Conservation (phyloP, 73 alveolate genomes). For the Paramecium tetraurelia region DNA sequence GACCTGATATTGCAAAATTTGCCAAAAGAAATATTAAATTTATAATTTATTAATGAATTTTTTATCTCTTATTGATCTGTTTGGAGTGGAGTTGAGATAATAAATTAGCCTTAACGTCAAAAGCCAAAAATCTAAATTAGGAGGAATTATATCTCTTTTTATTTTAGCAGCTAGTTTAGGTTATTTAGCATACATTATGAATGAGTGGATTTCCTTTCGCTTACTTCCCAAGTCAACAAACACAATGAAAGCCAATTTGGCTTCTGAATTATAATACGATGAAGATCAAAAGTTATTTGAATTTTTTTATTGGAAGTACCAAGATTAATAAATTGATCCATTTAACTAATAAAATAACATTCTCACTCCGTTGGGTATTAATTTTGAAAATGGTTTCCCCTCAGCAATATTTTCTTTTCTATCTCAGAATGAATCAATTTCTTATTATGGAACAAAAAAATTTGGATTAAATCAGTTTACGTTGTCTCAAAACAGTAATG, state of each 20-base stretch:
- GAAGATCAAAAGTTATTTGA: neutral
- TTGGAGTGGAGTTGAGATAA: neutral
- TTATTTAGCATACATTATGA: neutral
- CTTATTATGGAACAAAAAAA: neutral
- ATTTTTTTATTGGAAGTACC: conserved; percentile 20
- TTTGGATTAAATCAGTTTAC: neutral
- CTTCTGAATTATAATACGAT: neutral
- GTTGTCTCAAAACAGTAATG: neutral
- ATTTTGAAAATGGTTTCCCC: neutral
- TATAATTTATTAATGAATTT: neutral
- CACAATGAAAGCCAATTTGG: neutral
- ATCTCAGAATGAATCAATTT: neutral
- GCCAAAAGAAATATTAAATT: neutral
- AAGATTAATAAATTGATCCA: neutral
- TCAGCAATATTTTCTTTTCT: neutral
- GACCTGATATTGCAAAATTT: too few relatives aligned
- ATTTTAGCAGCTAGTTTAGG: neutral
- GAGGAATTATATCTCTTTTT: neutral
- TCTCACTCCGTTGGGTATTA: neutral
- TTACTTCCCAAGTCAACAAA: neutral
- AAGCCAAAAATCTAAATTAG: neutral
- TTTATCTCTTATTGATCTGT: neutral
- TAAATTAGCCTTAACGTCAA: neutral
- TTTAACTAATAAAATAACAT: neutral
- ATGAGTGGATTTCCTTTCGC: neutral